Base-by-base conservation (phyloP, 2,329 filamentous ascomycete genomes). In the Hypomyces rosellus region DNA sequence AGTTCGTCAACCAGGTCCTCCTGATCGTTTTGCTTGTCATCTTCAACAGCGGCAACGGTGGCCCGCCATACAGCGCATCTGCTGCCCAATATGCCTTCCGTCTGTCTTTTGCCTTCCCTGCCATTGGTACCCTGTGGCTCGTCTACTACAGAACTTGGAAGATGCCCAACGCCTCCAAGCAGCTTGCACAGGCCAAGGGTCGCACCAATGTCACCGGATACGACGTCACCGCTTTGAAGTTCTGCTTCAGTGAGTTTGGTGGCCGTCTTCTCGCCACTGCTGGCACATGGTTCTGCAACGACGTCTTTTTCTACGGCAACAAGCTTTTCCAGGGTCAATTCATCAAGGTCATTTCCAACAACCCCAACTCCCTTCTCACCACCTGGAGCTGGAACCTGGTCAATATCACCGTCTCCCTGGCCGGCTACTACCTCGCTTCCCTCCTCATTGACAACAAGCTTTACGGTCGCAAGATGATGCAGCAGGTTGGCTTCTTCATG, bases 291-390 rank as follows among this genome's bases (percentile, higher is more conserved):
- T 97, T 92, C 71, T 88, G 85, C 74, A 97, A 97, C 69, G 92
- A 97, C 64, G 86, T 97, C 58, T 96, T 97, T 79, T 97, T 97
- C 77, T 97, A 97, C 74, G 92, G 92, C 61, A 96, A 96, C 85
- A 96, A 96, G 79, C 85, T 96, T 48, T 96, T 96, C 80, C 91
- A 96, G 73, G 81, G 80, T 55, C 81, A 92, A 65, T 96, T 96
- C 73, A 96, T 96, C 71, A 75, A 74, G 33, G 86, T 93, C 64
- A 85, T 96, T 59, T 87, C 84, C 49, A 77, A 82, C 48, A 71
- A 78, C 57, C 80, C 82, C 56, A 71, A 75, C 34, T 89, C 87
- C 7, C 81, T 96, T 66, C 87, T 96, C 81, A 85, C 84, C 34
- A 85, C 80, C 54, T 97, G 92, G 92, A 76, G 89, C 43, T 97